Evolutionary conservation across 2,329 filamentous ascomycete genomes (phyloP), one percentile per base, ranked within the genome.

Genomic region (Fonsecaea pedrosoi): DNA sequence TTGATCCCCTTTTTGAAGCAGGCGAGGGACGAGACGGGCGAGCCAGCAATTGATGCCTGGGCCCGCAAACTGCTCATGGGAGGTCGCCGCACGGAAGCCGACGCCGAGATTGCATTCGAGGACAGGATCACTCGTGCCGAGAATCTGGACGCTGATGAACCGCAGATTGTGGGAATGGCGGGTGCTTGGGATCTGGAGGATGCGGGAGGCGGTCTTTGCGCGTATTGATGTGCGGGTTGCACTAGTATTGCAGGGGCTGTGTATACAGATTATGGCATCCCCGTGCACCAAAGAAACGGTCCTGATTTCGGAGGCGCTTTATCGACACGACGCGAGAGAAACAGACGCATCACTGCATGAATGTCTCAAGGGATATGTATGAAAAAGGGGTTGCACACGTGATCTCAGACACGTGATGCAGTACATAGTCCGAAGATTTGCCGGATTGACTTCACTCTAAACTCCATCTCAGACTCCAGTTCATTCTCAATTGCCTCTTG

Each of bases 1-100:
- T 82, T 99, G 64, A 97, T 99, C 64, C 92, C 94, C 0, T 99
- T 99, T 79, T 82, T 99, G 68, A 97, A 98, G 80, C 95, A 99
- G 80, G 95, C 95, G 4, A 86, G 95, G 34, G 94, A 99, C 74
- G 95, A 99, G 83, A 99, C 95, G 0, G 92, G 92, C 15, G 94
- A 98, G 78, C 92, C 93, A 1, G 92, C 94, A 0, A 89, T 98
- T 57, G 87, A 89, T 73, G 82, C 82, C 0, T 89, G 87, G 87
- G 87, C 86, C 13, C 80, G 83, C 60, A 79, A 86, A 30, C 72
- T 89, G 50, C 79, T 90, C 25, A 86, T 82, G 69, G 86, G 85
- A 64, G 83, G 82, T 0, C 81, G 80, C 64, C 69, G 48, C 74
- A 78, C 38, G 40, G 78, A 79, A 54, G 83, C 83, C 66, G 82